Percentiles rank a stretch among this genome's conserved stretches.
phyloP scores from a whole-genome alignment of 2,329 filamentous ascomycete genomes.

The Mollisiaceae sp. region DNA sequence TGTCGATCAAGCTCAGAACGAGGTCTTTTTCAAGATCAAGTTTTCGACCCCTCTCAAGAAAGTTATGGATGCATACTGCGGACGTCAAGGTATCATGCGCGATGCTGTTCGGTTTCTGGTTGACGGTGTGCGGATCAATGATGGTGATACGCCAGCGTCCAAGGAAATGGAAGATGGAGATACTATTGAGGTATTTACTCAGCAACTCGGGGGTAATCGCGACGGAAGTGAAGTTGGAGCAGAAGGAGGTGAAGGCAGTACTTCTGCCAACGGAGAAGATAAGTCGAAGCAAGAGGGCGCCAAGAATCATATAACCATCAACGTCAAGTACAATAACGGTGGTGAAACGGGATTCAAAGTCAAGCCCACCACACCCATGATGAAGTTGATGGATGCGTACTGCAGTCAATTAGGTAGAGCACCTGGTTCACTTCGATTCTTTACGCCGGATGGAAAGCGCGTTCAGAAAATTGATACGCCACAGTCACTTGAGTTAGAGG shows the following conservation, averaged over 20 bases:
- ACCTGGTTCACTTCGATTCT: slow-evolving; percentile 17
- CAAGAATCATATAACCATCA: slow-evolving; percentile 15
- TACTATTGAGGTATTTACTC: slow-evolving; percentile 13
- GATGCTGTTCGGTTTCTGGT: slow-evolving; percentile 18
- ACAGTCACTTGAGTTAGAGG: slow-evolving; percentile 15
- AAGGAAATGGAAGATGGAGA: slow-evolving; percentile 20
- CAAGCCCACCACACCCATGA: slow-evolving; percentile 17
- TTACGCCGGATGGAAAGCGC: slow-evolving; percentile 16
- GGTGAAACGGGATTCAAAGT: slow-evolving; percentile 18
- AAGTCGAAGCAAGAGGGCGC: neutral
- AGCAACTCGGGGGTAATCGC: slow-evolving; percentile 15
- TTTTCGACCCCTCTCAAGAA: slow-evolving; percentile 10
- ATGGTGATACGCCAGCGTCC: slow-evolving; percentile 15
- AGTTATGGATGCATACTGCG: slow-evolving; percentile 23
- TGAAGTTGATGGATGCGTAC: slow-evolving; percentile 23
- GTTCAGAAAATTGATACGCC: slow-evolving; percentile 20
- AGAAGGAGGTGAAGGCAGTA: neutral
- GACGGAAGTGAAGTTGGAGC: neutral
- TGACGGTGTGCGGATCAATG: slow-evolving; percentile 14
- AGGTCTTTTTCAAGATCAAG: slow-evolving; percentile 23
- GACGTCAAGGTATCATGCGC: slow-evolving; percentile 9
- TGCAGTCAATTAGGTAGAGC: slow-evolving; percentile 11
- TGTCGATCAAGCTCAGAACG: slow-evolving; percentile 9
- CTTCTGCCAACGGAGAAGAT: neutral
- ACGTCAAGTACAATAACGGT: slow-evolving; percentile 17